Evolutionary conservation across 75 land plant species (phyloP).

Genomic region (Adiantum capillusveneris): DNA sequence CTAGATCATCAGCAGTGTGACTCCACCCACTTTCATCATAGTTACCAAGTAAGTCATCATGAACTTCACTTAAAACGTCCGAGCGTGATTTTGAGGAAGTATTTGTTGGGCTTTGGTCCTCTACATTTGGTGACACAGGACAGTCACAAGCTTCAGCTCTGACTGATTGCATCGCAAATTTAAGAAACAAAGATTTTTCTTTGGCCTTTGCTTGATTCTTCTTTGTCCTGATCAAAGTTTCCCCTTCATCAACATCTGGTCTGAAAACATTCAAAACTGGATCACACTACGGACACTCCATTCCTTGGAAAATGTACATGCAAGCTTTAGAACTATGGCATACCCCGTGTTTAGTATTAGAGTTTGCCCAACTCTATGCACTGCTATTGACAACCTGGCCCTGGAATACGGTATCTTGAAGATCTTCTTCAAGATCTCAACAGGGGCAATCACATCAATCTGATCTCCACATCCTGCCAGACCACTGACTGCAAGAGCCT

Average conservation of each 20-base stretch:
- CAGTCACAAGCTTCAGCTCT: constrained; percentile 90
- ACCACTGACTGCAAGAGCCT: constrained; percentile 91
- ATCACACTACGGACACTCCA: too few species aligned
- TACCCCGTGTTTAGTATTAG: constrained; percentile 91
- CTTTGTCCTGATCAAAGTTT: constrained; percentile 72
- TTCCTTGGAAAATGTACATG: background rate
- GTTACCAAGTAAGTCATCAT: constrained; percentile 9
- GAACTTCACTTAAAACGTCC: constrained; percentile 8
- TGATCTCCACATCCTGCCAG: constrained; percentile 86
- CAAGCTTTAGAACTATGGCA: background rate
- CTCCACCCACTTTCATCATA: constrained; percentile 4
- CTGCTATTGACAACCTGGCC: constrained; percentile 88
- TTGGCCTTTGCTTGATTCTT: constrained; percentile 52
- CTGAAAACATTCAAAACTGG: constrained; percentile 27
- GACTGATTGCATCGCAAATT: constrained; percentile 97
- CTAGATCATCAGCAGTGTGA: constrained; percentile 11
- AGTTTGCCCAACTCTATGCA: constrained; percentile 87
- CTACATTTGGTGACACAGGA: constrained; percentile 43
- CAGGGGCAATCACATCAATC: constrained; percentile 96
- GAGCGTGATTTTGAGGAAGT: constrained; percentile 1
- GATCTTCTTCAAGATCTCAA: constrained; percentile 94
- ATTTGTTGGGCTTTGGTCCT: constrained; percentile 5
- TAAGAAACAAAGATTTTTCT: constrained; percentile 71
- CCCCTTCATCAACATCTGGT: constrained; percentile 92
- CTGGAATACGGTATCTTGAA: constrained; percentile 98